These are phyloP conservation scores for Tilletia setariae DNA, from an alignment of 1,284 basidiomycete species.

Conservation along the genomic window DNA sequence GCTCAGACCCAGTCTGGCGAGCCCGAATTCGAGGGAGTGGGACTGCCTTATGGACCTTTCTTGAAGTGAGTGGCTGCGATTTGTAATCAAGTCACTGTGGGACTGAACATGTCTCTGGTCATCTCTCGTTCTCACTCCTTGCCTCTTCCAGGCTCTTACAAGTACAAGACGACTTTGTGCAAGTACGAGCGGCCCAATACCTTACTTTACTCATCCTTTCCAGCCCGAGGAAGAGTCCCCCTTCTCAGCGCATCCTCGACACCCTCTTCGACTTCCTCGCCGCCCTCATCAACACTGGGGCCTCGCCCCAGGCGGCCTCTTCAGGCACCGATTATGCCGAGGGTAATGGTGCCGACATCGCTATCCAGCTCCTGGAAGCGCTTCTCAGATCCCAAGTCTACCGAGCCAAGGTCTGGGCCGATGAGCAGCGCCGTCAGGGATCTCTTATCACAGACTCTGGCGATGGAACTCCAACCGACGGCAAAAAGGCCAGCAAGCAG, in stretches of 20 bases:
- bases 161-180: slow-evolving; percentile 86
- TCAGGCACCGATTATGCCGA: slow-evolving; percentile 36
- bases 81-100: neutral
- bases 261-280: slow-evolving; percentile 19
- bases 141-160: slow-evolving; percentile 66
- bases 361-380: slow-evolving; percentile 82
- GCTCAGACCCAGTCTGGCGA: slow-evolving; percentile 33
- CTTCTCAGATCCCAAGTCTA: slow-evolving; percentile 77
- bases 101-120: neutral
- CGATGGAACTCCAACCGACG: slow-evolving; percentile 20
- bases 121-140: neutral
- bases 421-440: slow-evolving; percentile 39
- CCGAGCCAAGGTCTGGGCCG: slow-evolving; percentile 61
- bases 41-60: slow-evolving; percentile 77
- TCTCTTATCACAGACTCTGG: slow-evolving; percentile 19
- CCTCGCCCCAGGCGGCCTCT: slow-evolving; percentile 30
- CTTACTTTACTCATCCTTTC: slow-evolving; percentile 71
- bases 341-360: slow-evolving; percentile 75
- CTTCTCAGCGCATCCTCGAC: slow-evolving; percentile 10
- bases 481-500: neutral
- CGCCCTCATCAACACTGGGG: slow-evolving; percentile 24
- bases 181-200: slow-evolving; percentile 83
- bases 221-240: slow-evolving; percentile 58
- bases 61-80: slow-evolving; percentile 65
- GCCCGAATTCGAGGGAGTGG: slow-evolving; percentile 1